These are phyloP conservation scores for Pulveroboletus ravenelii DNA, from an alignment of 768 basidiomycete genomes.

Conservation along the genomic window DNA sequence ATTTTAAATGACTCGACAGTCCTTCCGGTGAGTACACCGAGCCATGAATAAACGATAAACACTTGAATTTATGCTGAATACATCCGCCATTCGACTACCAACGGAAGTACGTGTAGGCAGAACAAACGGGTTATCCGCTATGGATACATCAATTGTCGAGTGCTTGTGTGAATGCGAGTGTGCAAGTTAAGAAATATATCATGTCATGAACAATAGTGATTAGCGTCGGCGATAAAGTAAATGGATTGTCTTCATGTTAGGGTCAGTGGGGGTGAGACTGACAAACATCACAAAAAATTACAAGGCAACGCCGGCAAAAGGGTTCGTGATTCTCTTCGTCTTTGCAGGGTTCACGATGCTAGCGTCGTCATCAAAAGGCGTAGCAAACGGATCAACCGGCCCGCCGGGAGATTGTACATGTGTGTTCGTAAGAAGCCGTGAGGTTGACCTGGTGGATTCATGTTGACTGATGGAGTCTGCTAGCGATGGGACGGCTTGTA, in stretches of 20 bases:
- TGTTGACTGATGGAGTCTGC: constrained; percentile 16
- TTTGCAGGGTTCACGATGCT: constrained; percentile 26
- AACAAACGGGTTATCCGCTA: constrained; percentile 15
- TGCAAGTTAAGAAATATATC: constrained; percentile 7
- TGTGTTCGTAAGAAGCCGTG: constrained; percentile 41
- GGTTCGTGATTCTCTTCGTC: constrained; percentile 50
- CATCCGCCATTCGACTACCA: constrained; percentile 3
- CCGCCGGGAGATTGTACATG: constrained; percentile 37
- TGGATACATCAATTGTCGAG: constrained; percentile 21
- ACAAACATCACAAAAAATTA: constrained; percentile 13
- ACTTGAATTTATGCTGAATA: neutral
- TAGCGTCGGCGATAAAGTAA: constrained; percentile 15
- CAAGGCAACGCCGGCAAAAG: constrained; percentile 39
- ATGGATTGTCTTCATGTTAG: neutral
- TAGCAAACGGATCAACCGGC: constrained; percentile 55
- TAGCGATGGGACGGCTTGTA: constrained; percentile 11
- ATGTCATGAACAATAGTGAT: constrained; percentile 8
- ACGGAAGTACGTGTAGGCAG: neutral
- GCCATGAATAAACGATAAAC: neutral
- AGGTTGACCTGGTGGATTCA: constrained; percentile 34
- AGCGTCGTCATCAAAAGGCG: constrained; percentile 76
- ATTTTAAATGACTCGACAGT: no score
- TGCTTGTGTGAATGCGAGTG: constrained; percentile 4
- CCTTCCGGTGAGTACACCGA: no score
- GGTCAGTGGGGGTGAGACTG: neutral